Conservation (phyloP, 2,329 filamentous ascomycete species). For the Pseudocercospora fuligena region DNA sequence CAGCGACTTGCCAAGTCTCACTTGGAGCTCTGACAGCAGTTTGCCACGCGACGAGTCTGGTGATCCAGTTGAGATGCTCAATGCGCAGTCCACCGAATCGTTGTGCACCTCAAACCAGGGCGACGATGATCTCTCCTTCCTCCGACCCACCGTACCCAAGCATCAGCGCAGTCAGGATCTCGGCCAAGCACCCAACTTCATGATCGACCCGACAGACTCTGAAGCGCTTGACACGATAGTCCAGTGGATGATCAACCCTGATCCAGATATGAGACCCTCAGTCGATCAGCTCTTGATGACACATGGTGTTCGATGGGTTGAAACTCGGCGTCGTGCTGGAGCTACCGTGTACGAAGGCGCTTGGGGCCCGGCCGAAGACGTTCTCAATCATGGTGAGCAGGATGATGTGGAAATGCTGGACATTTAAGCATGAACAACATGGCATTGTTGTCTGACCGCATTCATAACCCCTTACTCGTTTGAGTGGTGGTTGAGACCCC, state of each 20-base stretch:
- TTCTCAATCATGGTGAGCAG: conserved; percentile 55
- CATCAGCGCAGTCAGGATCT: conserved; percentile 55
- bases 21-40: conserved; percentile 73
- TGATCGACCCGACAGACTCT: conserved; percentile 74
- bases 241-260: conserved; percentile 81
- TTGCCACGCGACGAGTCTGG: conserved; percentile 76
- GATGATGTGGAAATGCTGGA: conserved; percentile 67
- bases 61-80: conserved; percentile 55
- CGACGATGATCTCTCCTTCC: conserved; percentile 46
- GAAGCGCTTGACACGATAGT: conserved; percentile 84
- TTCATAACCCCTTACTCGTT: conserved; percentile 10
- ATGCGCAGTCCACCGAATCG: conserved; percentile 36
- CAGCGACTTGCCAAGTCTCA: conserved; percentile 84
- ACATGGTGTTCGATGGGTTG: conserved; percentile 80
- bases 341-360: conserved; percentile 97
- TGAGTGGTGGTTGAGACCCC: conserved; percentile 2
- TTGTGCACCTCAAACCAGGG: conserved; percentile 36
- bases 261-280: conserved; percentile 73
- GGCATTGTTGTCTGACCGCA: conserved; percentile 9
- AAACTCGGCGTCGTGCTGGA: conserved; percentile 75
- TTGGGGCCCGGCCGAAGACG: conserved; percentile 80
- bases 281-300: conserved; percentile 74
- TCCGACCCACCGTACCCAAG: conserved; percentile 38
- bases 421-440: conserved; percentile 33
- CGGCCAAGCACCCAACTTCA: conserved; percentile 78